A percentile compares a stretch with the other conserved stretches of the same genome.
Conservation (phyloP, 2,329 filamentous ascomycete genomes). For the Fusarium caatingaense region DNA sequence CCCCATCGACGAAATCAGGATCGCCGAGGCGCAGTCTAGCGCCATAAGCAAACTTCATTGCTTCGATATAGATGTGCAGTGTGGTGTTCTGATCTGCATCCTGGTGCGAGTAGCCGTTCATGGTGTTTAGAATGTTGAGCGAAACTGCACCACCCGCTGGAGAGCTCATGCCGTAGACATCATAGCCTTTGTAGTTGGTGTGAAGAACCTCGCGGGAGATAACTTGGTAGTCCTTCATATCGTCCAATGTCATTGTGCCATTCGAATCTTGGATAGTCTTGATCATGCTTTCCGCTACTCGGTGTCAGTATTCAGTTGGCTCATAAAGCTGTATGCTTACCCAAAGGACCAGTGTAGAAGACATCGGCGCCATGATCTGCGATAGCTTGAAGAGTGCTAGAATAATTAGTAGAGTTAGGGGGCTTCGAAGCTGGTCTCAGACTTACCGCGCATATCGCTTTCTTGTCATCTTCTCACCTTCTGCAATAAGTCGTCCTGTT, state of each 20-base stretch:
- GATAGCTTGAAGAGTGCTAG: constrained; percentile 77
- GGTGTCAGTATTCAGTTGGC: constrained; percentile 15
- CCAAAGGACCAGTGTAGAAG: constrained; percentile 79
- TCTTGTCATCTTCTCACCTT: constrained; percentile 83
- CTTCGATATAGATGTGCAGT: constrained; percentile 86
- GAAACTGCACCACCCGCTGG: constrained; percentile 83
- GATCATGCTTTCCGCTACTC: constrained; percentile 77
- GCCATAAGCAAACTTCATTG: constrained; percentile 90
- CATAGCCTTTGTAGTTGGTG: constrained; percentile 76
- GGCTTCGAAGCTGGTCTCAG: not conserved
- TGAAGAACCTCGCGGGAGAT: constrained; percentile 71
- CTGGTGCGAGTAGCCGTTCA: constrained; percentile 74
- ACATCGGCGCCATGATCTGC: constrained; percentile 76
- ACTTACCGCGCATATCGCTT: constrained; percentile 76
- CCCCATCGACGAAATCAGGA: constrained; percentile 75
- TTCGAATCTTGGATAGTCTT: constrained; percentile 73
- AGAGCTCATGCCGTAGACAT: constrained; percentile 75
- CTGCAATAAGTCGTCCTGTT: constrained; percentile 69
- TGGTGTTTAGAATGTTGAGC: constrained; percentile 81
- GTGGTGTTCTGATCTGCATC: constrained; percentile 73
- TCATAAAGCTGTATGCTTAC: constrained; percentile 35
- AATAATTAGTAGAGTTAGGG: constrained; percentile 5
- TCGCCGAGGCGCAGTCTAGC: constrained; percentile 84
- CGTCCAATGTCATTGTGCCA: constrained; percentile 86
- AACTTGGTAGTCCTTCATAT: constrained; percentile 79